Base-by-base conservation (phyloP, 306 rosid genomes). In the Dalbergia cultrata region DNA sequence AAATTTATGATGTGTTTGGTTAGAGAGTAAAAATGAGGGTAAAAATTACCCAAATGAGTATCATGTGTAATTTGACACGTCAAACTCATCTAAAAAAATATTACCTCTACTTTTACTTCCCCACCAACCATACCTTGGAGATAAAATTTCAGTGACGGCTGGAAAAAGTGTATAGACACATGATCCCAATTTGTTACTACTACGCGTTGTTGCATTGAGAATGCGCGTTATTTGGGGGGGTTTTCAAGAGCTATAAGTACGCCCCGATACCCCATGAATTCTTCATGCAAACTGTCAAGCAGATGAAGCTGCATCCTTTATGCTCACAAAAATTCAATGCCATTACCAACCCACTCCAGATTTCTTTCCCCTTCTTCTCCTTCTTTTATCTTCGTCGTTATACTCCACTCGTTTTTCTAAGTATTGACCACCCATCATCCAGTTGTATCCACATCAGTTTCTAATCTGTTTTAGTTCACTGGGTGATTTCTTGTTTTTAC, bases 271-370 rank as follows among this genome's bases (percentile, higher is more conserved):
- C 81, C 58, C 67, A 17, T 78, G 34, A 56, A 35, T 68, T 4
- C 54, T 57, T 64, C 87, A 70, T 84, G 82, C 80, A 75, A 80
- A 53, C 76, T 62, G 47, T 54, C 67, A 14, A 70, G 12, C 82
- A 54, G 9, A 21, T 34, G 69, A 52, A 54, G 71, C 75, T 80
- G 18, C 70, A 44, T 47, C 31, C 68, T 83, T 67, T 2, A 13
- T 26, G 13, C 56, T 37, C 67, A 37, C 52, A 54, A 31, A 34
- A 49, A 43, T 75, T 84, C 84, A 79, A 52, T 80, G 31, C 53
- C 65, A 13, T 26, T 26, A 3, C 31, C 31, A 1, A 26, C 3
- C 10, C 19, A 43, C 56, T 57, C 35, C 5, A n/a, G 10, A 18
- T 21, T 31, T 13, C 6, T 35, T 2, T 26, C 4, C 33, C 8